These are phyloP conservation scores for Fusarium decemcellulare DNA, from an alignment of 2,329 filamentous ascomycete species.

Conservation along the genomic window DNA sequence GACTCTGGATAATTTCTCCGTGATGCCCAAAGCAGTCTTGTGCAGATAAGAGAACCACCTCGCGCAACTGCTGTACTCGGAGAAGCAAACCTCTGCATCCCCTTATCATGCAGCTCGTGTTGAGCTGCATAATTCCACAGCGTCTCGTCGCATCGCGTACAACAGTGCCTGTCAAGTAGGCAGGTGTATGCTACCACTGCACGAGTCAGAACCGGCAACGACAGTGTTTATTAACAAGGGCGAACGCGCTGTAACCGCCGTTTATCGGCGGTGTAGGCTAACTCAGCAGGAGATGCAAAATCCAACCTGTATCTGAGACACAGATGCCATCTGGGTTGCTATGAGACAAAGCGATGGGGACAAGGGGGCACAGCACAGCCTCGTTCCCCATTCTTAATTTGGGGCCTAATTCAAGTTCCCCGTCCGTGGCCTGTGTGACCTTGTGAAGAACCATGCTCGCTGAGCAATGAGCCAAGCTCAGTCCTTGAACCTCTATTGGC, in stretches of 20 bases:
- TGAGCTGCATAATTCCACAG: background rate
- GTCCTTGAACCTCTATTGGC: too few relatives aligned
- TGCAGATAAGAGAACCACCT: slow-evolving; percentile 1
- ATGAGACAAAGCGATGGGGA: background rate
- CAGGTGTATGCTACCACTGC: background rate
- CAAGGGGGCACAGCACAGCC: background rate
- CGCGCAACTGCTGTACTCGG: background rate
- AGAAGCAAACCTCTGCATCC: background rate
- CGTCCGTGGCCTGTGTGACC: too few relatives aligned
- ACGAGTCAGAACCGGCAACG: background rate
- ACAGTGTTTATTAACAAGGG: background rate
- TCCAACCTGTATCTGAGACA: slow-evolving; percentile 1
- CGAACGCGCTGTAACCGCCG: background rate
- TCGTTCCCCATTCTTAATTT: background rate
- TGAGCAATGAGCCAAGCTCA: too few relatives aligned
- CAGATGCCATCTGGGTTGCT: background rate
- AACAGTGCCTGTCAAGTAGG: background rate
- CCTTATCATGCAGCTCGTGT: background rate
- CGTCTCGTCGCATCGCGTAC: background rate
- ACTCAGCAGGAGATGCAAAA: background rate
- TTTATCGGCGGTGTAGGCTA: background rate
- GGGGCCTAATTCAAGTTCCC: background rate
- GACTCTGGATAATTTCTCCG: slow-evolving; percentile 2
- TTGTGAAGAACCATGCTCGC: too few relatives aligned
- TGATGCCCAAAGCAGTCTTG: slow-evolving; percentile 4